Percentiles rank a stretch among this genome's conserved stretches.
phyloP scores from a whole-genome alignment of 2,329 filamentous ascomycete species.

The Alternaria gansuensis region DNA sequence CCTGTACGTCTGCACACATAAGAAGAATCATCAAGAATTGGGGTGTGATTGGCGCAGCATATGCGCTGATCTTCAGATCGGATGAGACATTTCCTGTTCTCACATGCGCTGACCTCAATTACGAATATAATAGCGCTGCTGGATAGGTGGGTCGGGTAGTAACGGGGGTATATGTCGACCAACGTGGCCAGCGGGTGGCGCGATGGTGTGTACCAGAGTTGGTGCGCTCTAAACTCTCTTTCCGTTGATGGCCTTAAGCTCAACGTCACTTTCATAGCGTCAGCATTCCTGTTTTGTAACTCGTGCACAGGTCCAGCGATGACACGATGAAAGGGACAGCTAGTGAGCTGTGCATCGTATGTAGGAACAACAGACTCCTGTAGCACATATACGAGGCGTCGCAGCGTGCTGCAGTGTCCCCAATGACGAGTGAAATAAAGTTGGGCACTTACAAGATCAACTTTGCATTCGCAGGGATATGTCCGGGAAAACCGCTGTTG shows the following conservation, averaged over 20 bases:
- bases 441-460: slow-evolving; percentile 78
- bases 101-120: background rate
- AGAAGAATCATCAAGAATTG: slow-evolving; percentile 5
- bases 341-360: slow-evolving; percentile 19
- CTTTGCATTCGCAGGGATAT: slow-evolving; percentile 77
- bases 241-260: slow-evolving; percentile 70
- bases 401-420: slow-evolving; percentile 11
- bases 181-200: slow-evolving; percentile 8
- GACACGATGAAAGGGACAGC: slow-evolving; percentile 10
- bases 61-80: slow-evolving; percentile 5
- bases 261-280: slow-evolving; percentile 66
- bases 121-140: slow-evolving; percentile 1
- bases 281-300: slow-evolving; percentile 20
- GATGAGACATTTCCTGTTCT: background rate
- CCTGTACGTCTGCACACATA: background rate
- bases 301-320: background rate
- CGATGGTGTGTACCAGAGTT: slow-evolving; percentile 4
- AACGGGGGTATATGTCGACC: slow-evolving; percentile 21
- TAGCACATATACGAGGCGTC: slow-evolving; percentile 4
- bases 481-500: slow-evolving; percentile 75
- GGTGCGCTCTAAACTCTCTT: slow-evolving; percentile 52
- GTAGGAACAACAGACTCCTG: slow-evolving; percentile 9
- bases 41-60: slow-evolving; percentile 12
- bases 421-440: slow-evolving; percentile 3
- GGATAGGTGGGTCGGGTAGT: slow-evolving; percentile 21